Conservation (phyloP, 1,284 basidiomycete genomes). For the Cryptococcus depauperatus region DNA sequence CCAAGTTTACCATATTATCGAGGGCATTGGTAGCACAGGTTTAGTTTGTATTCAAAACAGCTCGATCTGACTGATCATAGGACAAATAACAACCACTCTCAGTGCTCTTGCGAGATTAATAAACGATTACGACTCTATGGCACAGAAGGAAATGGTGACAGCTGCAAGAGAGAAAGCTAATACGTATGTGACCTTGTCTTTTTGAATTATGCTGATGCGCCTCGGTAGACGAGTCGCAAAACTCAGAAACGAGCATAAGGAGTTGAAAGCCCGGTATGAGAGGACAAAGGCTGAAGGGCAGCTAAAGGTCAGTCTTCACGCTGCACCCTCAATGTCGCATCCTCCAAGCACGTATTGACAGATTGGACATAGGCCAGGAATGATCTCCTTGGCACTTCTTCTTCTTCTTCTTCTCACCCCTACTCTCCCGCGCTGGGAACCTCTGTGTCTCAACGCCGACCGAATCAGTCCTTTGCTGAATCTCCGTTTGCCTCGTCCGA, state of each 20-base stretch:
- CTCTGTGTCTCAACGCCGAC: constrained; percentile 15
- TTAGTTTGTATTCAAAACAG: no score
- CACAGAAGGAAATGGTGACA: constrained; percentile 84
- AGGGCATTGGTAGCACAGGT: no score
- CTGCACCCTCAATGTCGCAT: not conserved
- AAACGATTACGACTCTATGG: constrained; percentile 94
- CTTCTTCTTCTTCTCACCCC: constrained; percentile 32
- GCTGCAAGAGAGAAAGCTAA: constrained; percentile 90
- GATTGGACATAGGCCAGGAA: constrained; percentile 22
- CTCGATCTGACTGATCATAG: constrained; percentile 47
- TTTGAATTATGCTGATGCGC: not conserved
- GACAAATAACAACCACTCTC: constrained; percentile 88
- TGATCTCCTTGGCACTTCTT: constrained; percentile 31
- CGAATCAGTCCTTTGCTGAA: constrained; percentile 25
- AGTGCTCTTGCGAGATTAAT: constrained; percentile 85
- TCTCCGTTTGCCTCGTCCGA: constrained; percentile 48
- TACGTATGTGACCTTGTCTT: constrained; percentile 52
- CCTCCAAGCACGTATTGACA: not conserved
- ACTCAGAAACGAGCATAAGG: constrained; percentile 46
- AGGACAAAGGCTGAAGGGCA: constrained; percentile 42
- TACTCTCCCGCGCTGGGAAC: constrained; percentile 46
- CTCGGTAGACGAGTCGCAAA: constrained; percentile 43
- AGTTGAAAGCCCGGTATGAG: constrained; percentile 46
- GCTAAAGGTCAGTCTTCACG: constrained; percentile 31
- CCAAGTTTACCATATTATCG: no score